Base-by-base conservation (phyloP, 2,329 filamentous ascomycete species). In the Hypomyces rosellus region DNA sequence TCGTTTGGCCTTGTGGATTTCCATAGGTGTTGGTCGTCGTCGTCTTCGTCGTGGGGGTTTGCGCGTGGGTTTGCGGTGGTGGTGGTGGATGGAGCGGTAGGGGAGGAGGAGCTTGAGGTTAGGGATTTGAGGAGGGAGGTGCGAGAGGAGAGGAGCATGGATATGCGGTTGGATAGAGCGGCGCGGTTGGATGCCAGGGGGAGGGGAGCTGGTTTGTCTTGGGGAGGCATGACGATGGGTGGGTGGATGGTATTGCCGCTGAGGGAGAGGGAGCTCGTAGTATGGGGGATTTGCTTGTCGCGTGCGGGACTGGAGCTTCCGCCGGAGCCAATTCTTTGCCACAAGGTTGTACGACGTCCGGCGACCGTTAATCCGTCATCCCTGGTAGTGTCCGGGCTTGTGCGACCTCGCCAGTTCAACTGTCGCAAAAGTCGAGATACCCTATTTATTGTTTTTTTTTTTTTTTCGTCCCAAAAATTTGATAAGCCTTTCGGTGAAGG, bases 81-180 rank as follows among this genome's bases (percentile, higher is more conserved):
- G 20, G 45, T 43, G 34, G 45, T 22, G 44, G 51, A 5, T 34
- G 55, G 43, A 22, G n/a, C n/a, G n/a, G n/a, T n/a, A n/a, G n/a
- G n/a, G n/a, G 55, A 42, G 36, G 59, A 45, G 34, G 57, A 55
- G 45, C 55, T 55, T 45, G 63, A 59, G 34, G 59, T 61, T 54
- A 64, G 62, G 20, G 59, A 61, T 16, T 61, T 57, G 16, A 70
- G 62, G 49, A 72, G 58, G 25, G 61, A 61, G 4, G 65, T 57
- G 50, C 65, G 66, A 9, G 65, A 63, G 47, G 70, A 57, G 37
- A 69, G 55, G 56, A 67, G 61, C 47, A 75, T 64, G 50, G 69
- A 66, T 50, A 75, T 68, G 52, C 65, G 65, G 65, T 75, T 75
- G 53, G 69, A 61, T 45, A 72, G 57, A 49, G 67, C 61, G 55